A percentile compares a stretch with the other conserved stretches of the same genome.
These are phyloP conservation scores for Myriangium duriaei DNA, from an alignment of 2,329 filamentous ascomycete species.

Conservation along the genomic window DNA sequence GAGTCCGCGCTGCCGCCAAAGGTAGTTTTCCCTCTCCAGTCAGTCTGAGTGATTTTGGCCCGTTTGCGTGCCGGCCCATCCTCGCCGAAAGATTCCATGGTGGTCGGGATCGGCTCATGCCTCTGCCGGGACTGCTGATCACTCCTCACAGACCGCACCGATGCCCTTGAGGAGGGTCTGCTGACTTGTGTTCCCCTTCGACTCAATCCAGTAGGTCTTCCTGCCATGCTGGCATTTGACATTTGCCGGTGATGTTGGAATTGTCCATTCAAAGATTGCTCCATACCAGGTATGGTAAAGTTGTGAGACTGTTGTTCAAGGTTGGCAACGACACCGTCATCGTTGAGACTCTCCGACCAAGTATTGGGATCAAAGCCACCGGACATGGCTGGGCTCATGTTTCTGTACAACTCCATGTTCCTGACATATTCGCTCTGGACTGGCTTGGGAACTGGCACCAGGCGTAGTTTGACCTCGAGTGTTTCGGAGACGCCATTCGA, in stretches of 20 bases:
- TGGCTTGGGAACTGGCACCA: slow-evolving; percentile 62
- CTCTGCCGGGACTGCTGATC: slow-evolving; percentile 14
- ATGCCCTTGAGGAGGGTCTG: slow-evolving; percentile 26
- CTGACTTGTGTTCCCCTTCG: slow-evolving; percentile 1
- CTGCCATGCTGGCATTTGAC: slow-evolving; percentile 8
- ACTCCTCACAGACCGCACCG: slow-evolving; percentile 25
- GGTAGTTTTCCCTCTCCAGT: slow-evolving; percentile 57
- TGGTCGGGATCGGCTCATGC: slow-evolving; percentile 6
- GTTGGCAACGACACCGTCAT: slow-evolving; percentile 2
- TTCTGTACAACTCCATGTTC: slow-evolving; percentile 49
- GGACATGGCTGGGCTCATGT: slow-evolving; percentile 44
- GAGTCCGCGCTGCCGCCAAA: slow-evolving; percentile 60
- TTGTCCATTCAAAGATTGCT: not conserved
- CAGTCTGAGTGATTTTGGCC: slow-evolving; percentile 61
- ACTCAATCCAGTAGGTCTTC: not conserved
- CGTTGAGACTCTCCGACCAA: slow-evolving; percentile 55
- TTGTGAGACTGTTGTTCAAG: slow-evolving; percentile 7
- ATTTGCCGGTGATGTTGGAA: slow-evolving; percentile 7
- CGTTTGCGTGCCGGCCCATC: slow-evolving; percentile 59
- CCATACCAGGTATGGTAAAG: not conserved
- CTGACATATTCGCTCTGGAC: slow-evolving; percentile 48
- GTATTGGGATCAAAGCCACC: slow-evolving; percentile 56
- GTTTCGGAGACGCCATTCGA: slow-evolving; percentile 74
- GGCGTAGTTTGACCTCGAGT: slow-evolving; percentile 79
- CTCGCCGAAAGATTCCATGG: slow-evolving; percentile 18